Evolutionary conservation across 345 rosid genomes (phyloP).

Genomic region (Acer negundo): DNA sequence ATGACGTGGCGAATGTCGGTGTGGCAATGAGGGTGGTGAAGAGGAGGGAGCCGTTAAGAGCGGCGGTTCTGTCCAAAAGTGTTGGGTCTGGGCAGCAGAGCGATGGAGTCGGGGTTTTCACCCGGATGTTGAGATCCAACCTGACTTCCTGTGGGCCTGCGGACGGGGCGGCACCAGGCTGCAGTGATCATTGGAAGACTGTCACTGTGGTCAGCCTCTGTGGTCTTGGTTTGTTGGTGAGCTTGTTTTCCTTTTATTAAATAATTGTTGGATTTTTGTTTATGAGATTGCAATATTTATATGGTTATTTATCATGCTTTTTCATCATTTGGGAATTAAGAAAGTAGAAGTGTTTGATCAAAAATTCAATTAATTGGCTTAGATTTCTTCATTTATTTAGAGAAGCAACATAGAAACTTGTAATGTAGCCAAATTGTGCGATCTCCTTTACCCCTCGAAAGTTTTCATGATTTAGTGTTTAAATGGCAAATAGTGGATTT

Average conservation of each 20-base stretch:
- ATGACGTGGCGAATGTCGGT: conserved; percentile 45
- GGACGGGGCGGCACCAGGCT: conserved; percentile 38
- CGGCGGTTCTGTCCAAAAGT: conserved; percentile 62
- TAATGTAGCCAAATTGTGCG: background rate
- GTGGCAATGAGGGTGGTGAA: conserved; percentile 77
- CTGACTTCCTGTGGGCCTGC: conserved; percentile 38
- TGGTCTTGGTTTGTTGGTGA: conserved; percentile 67
- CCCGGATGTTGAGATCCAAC: conserved; percentile 66
- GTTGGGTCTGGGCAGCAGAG: conserved; percentile 82
- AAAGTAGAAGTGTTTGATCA: background rate
- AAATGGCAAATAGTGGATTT: too few species aligned
- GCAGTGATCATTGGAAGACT: conserved; percentile 82
- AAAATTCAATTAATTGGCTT: background rate
- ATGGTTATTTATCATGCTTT: background rate
- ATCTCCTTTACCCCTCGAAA: background rate
- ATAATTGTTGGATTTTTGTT: background rate
- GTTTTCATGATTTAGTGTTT: too few species aligned
- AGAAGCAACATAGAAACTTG: background rate
- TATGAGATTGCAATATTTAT: background rate
- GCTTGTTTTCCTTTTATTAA: conserved; percentile 10
- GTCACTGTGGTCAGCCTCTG: conserved; percentile 74
- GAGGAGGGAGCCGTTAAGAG: conserved; percentile 78
- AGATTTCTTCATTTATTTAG: conserved; percentile 18
- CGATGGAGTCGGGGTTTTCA: conserved; percentile 79
- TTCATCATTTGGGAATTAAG: background rate